Evolutionary conservation across 345 rosid genomes (phyloP).

Genomic region (Euphorbia lathyris): DNA sequence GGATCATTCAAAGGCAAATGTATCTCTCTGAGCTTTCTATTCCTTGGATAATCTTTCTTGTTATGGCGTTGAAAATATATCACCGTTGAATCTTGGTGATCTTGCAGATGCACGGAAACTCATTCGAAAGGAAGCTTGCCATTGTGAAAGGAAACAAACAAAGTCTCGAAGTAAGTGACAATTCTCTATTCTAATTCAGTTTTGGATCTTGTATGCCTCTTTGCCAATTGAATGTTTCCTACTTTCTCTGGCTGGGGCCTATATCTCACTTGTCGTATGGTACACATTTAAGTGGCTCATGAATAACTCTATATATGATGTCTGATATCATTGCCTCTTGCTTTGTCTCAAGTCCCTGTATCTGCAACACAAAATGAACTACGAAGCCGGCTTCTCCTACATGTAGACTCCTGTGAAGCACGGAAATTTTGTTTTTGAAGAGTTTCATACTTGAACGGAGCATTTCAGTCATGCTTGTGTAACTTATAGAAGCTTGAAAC

Average conservation of each 20-base stretch:
- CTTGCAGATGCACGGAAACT: slow-evolving; percentile 77
- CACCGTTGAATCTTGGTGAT: slow-evolving; percentile 7
- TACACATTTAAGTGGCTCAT: slow-evolving; percentile 3
- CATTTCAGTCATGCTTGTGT: not conserved
- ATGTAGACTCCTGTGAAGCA: not conserved
- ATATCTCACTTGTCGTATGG: not conserved
- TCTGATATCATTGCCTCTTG: not conserved
- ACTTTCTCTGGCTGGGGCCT: not conserved
- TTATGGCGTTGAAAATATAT: not conserved
- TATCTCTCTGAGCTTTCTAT: slow-evolving; percentile 30
- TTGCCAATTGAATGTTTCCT: not conserved
- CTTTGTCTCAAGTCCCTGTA: not conserved
- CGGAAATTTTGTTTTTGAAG: not conserved
- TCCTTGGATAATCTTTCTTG: not conserved
- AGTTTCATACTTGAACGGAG: not conserved
- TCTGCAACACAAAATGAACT: not conserved
- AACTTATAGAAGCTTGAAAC: not conserved
- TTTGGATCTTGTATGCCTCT: not conserved
- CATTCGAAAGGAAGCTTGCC: slow-evolving; percentile 85
- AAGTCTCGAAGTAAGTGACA: slow-evolving; percentile 42
- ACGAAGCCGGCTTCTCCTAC: not conserved
- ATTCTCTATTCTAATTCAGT: not conserved
- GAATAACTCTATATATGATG: not conserved
- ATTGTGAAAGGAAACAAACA: slow-evolving; percentile 51
- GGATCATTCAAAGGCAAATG: slow-evolving; percentile 68